Evolutionary conservation across 106 monocot genomes (phyloP), one percentile per base, ranked within the genome.

Genomic region (Platanthera guangdongensis): DNA sequence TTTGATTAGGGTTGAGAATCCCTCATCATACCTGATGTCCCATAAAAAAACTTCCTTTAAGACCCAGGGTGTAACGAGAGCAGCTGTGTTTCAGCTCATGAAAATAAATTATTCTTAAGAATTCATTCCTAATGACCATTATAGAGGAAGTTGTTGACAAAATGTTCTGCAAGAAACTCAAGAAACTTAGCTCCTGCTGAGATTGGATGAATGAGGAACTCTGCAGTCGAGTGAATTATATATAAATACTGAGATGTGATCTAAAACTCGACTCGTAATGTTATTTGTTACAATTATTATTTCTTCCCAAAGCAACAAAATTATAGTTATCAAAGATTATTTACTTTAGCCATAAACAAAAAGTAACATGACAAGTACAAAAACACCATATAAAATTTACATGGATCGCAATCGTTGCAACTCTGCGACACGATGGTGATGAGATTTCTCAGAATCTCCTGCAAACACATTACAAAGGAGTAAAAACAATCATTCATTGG

Each of bases 341-440:
- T 67, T 65, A 22, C 47, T 69, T 47, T 5, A 15, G n/a, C n/a
- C 7, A 48, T 15, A 70, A 4, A 71, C 5, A 52, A 30, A 48
- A 48, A 67, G 14, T 18, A 8, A 30, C 10, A 65, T 11, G 51
- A 71, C 39, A 47, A 71, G 28, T 76, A 9, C 2, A 73, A 74
- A 57, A 28, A 15, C 22, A 50, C 4, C 8, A 52, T 73, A 75
- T 30, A 74, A 68, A 69, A 21, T 65, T 68, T 85, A 93, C 97
- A 99, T 99, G 47, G 94, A 99, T 52, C 94, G 94, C 63, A 99
- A 92, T 15, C 94, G 81, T 83, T 94, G 92, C 77, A 99, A 75
- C 79, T 99, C 99, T 83, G 99, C 86, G 73, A 99, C 78, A 78
- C 94, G 99, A 77, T 83, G 85, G 74, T 94, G 91, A 85, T 91